Percentiles rank a stretch among this genome's conserved stretches.
These are phyloP conservation scores for Daldinia loculata DNA, from an alignment of 495 filamentous ascomycete species.

Conservation along the genomic window DNA sequence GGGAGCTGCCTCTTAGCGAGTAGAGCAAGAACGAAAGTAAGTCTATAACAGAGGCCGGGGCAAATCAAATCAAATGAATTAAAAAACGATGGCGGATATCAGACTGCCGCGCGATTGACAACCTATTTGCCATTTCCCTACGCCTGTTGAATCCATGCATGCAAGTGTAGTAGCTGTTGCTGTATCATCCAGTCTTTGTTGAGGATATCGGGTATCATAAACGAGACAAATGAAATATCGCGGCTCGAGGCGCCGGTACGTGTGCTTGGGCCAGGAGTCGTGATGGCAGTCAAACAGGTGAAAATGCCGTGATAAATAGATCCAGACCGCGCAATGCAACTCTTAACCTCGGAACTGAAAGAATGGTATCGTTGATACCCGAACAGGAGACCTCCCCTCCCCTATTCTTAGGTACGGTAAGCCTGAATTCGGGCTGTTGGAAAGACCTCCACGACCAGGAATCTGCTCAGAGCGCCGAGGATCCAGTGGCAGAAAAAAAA, in stretches of 20 bases:
- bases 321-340: conserved; percentile 6
- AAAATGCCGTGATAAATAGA: conserved; percentile 12
- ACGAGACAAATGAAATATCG: conserved; percentile 33
- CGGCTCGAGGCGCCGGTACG: conserved; percentile 17
- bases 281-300: conserved; percentile 8
- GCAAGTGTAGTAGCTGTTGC: conserved; percentile 25
- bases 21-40: conserved; percentile 28
- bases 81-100: conserved; percentile 41
- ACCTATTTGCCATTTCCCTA: conserved; percentile 11
- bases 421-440: neutral
- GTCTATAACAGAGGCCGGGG: conserved; percentile 40
- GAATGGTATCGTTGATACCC: conserved; percentile 12
- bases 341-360: neutral
- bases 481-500: neutral
- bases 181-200: conserved; percentile 33
- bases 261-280: conserved; percentile 13
- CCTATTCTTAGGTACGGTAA: neutral
- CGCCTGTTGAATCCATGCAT: conserved; percentile 35
- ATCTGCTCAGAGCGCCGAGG: neutral
- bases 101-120: conserved; percentile 12
- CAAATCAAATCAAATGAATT: conserved; percentile 36
- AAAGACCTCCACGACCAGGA: neutral
- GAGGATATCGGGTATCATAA: conserved; percentile 40
- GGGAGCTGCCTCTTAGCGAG: conserved; percentile 11
- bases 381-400: neutral